Evolutionary conservation across 371 early-diverging fungal species (phyloP).

Genomic region (Rhizopus sp.): DNA sequence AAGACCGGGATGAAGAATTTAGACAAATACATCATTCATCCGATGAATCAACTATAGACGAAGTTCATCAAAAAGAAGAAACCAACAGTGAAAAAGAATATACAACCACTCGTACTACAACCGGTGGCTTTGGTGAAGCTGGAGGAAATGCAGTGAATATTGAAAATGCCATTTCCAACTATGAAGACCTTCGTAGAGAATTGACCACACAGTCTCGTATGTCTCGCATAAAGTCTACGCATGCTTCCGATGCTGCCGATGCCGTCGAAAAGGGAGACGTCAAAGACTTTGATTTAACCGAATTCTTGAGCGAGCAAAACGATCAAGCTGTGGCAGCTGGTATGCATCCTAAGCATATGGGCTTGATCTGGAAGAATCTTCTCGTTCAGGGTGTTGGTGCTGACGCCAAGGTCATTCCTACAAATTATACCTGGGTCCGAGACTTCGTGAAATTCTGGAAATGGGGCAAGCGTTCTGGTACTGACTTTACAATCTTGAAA

Average conservation of each 20-base stretch:
- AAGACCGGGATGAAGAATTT: slow-evolving; percentile 22
- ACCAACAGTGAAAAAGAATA: slow-evolving; percentile 13
- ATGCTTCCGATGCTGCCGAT: slow-evolving; percentile 17
- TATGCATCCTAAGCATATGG: slow-evolving; percentile 51
- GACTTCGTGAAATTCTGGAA: slow-evolving; percentile 32
- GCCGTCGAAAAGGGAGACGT: slow-evolving; percentile 24
- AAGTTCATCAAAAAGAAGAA: slow-evolving; percentile 28
- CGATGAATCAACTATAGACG: slow-evolving; percentile 29
- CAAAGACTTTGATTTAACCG: slow-evolving; percentile 33
- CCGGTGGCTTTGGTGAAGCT: slow-evolving; percentile 44
- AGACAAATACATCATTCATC: slow-evolving; percentile 17
- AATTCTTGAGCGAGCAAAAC: slow-evolving; percentile 27
- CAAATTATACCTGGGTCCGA: slow-evolving; percentile 30
- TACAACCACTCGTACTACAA: background rate
- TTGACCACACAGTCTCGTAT: slow-evolving; percentile 45
- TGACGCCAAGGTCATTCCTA: slow-evolving; percentile 34
- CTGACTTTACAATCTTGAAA: slow-evolving; percentile 46
- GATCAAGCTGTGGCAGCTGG: slow-evolving; percentile 31
- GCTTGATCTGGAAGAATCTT: slow-evolving; percentile 49
- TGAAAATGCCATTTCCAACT: slow-evolving; percentile 43
- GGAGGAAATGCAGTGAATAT: slow-evolving; percentile 51
- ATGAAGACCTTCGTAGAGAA: slow-evolving; percentile 51
- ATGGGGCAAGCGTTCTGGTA: slow-evolving; percentile 32
- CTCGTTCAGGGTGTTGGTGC: slow-evolving; percentile 50
- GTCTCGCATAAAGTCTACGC: slow-evolving; percentile 23